A percentile compares a stretch with the other conserved stretches of the same genome.
Conservation (phyloP, 305 asterid species). For the Fraxinus velutina region DNA sequence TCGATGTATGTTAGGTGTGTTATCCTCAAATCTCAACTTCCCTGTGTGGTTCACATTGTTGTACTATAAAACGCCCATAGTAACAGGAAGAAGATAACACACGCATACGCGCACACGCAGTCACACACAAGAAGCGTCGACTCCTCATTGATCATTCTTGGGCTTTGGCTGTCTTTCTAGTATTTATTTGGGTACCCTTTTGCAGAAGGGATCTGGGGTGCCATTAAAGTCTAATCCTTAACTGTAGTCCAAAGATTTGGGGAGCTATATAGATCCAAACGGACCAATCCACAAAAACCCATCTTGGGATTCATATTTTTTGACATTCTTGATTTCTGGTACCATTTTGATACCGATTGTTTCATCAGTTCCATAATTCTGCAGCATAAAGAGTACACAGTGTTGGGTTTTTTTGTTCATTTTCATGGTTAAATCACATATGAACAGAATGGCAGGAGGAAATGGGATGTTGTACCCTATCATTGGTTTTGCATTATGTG, state of each 20-base stretch:
- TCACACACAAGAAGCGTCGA: neutral
- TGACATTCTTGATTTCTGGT: neutral
- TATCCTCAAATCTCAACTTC: neutral
- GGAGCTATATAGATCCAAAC: conserved; percentile 12
- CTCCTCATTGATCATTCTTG: conserved; percentile 22
- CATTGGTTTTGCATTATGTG: conserved; percentile 74
- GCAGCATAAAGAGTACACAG: neutral
- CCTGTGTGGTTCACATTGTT: conserved; percentile 2
- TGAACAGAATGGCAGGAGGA: conserved; percentile 51
- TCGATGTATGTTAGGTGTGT: conserved; percentile 25
- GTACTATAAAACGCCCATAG: neutral
- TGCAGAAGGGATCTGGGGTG: conserved; percentile 24
- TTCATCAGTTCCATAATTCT: neutral
- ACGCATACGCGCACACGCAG: neutral
- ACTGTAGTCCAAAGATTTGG: neutral
- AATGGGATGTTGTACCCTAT: conserved; percentile 84
- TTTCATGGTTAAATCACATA: conserved; percentile 23
- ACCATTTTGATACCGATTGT: neutral
- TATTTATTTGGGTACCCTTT: conserved; percentile 3
- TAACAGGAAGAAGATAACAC: neutral
- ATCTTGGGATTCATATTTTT: neutral
- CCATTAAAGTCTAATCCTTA: neutral
- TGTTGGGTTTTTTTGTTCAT: neutral
- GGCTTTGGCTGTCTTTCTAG: conserved; percentile 19
- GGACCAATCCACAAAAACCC: conserved; percentile 8